Conservation (phyloP, 2,329 filamentous ascomycete species). For the Leptosphaerulina australis region DNA sequence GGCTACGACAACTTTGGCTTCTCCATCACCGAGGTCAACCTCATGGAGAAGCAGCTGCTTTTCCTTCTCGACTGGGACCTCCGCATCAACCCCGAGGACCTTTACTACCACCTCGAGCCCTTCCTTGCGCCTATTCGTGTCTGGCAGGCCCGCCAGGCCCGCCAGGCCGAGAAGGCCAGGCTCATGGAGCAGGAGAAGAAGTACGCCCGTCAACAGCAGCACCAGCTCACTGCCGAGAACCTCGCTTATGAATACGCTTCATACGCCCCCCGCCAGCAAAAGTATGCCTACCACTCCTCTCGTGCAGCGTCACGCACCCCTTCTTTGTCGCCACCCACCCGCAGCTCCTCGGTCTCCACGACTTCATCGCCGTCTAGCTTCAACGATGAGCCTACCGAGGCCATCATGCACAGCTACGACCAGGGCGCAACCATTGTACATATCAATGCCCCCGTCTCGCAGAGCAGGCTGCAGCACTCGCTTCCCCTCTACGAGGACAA, state of each 20-base stretch:
- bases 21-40: constrained; percentile 92
- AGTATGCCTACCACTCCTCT: constrained; percentile 37
- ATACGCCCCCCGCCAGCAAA: constrained; percentile 29
- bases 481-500: constrained; percentile 49
- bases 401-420: constrained; percentile 50
- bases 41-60: constrained; percentile 99
- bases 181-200: constrained; percentile 53
- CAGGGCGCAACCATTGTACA: constrained; percentile 53
- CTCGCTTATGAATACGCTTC: constrained; percentile 42
- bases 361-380: constrained; percentile 46
- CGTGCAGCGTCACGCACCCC: constrained; percentile 54
- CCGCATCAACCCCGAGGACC: constrained; percentile 80
- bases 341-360: constrained; percentile 46
- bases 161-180: constrained; percentile 61
- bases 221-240: constrained; percentile 43
- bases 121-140: constrained; percentile 86
- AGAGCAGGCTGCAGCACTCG: constrained; percentile 33
- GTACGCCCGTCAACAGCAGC: constrained; percentile 44
- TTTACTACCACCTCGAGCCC: constrained; percentile 83
- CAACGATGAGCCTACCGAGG: constrained; percentile 35
- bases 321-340: constrained; percentile 56
- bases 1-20: constrained; percentile 83
- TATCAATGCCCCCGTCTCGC: constrained; percentile 34
- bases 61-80: constrained; percentile 95
- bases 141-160: constrained; percentile 59